Base-by-base conservation (phyloP, 2,329 filamentous ascomycete genomes). In the Alternaria consortialis region DNA sequence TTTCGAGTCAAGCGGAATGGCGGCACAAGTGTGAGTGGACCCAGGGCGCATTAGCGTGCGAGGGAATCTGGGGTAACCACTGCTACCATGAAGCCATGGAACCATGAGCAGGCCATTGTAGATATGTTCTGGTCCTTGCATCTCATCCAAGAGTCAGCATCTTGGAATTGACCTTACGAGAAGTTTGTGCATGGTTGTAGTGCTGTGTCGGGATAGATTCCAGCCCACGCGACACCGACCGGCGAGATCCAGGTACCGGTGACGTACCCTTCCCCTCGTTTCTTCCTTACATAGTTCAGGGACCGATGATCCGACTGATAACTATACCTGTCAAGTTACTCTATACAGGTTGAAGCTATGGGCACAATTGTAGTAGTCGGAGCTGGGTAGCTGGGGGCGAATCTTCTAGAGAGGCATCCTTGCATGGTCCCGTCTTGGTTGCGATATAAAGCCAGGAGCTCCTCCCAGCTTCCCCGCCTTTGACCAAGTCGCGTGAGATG, bases 401-500 rank as follows among this genome's bases (percentile, higher is more conserved):
- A 58, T 39, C 43, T 65, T 59, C 60, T 55, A 64, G 60, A 66
- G 32, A 25, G 55, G 50, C 47, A 37, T 62, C 54, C 32, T 47
- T 20, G 32, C 51, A 57, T 51, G 58, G 39, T n/a, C 46, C 51
- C 32, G 13, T 51, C 31, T 25, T 44, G 31, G 56, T 8, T 32
- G 48, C 43, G 48, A 53, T 63, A 63, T 68, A 66, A 65, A 66
- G 43, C 42, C 43, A 53, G 63, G 36, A 63, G 63, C 61, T 57
- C 25, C 40, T 56, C 53, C 52, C 48, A 54, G 53, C 56, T 58
- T 62, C 64, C 66, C 64, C 64, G 66, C 66, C 60, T 64, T 62
- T 62, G 56, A 55, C 52, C 58, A 47, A 60, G 56, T 55, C 60
- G 56, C 51, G 50, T 62, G 32, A 54, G 36, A 43, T 25, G 58